Evolutionary conservation across 768 basidiomycete genomes (phyloP).

Genomic region (Gymnopilus junonius): DNA sequence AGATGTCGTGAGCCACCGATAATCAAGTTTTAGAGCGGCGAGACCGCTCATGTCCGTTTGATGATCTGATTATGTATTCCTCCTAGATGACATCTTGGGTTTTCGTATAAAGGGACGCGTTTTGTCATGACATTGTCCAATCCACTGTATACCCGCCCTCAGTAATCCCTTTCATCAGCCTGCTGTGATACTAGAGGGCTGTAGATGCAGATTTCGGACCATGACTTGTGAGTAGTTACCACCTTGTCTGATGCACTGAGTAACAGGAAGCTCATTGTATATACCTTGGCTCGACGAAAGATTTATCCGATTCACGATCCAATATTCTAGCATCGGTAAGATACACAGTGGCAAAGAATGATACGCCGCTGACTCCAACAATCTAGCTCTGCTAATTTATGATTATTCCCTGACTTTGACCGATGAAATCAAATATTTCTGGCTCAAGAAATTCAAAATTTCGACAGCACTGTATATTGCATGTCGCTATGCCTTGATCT

Average conservation of each 20-base stretch:
- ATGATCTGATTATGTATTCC: not conserved
- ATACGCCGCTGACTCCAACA: not conserved
- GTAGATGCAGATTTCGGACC: not conserved
- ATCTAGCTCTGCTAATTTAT: conserved; percentile 16
- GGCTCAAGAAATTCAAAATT: conserved; percentile 11
- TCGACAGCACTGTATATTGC: conserved; percentile 19
- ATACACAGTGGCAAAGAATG: no score
- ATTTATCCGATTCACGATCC: conserved; percentile 13
- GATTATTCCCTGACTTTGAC: conserved; percentile 19
- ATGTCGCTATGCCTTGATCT: conserved; percentile 19
- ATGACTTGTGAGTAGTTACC: not conserved
- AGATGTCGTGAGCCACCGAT: not conserved
- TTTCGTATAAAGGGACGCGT: not conserved
- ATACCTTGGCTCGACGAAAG: no score
- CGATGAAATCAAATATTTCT: conserved; percentile 20
- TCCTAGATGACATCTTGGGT: not conserved
- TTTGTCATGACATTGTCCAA: not conserved
- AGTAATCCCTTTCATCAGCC: not conserved
- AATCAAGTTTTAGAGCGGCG: not conserved
- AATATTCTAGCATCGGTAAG: no score
- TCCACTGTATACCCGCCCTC: not conserved
- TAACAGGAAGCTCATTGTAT: no score
- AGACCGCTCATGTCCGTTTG: not conserved
- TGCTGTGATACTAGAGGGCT: not conserved
- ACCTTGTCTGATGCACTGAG: no score